Conservation (phyloP, 179 eudicot genomes). For the Actinidia arguta region DNA sequence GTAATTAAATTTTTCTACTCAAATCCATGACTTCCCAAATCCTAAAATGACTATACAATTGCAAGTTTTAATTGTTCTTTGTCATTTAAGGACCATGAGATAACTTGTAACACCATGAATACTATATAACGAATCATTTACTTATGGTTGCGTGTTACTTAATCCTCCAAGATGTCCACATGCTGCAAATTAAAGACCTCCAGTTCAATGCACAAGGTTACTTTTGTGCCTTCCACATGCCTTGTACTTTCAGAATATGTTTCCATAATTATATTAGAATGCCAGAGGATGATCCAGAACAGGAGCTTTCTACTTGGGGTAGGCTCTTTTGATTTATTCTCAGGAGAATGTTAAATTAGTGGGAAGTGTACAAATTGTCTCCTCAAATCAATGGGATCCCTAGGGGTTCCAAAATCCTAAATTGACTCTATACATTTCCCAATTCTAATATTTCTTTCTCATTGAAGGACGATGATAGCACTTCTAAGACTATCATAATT, state of each 20-base stretch:
- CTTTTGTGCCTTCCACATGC: not conserved
- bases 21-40: not conserved
- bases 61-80: not conserved
- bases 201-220: too few species aligned
- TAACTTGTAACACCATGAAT: not conserved
- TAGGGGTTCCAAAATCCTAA: too few species aligned
- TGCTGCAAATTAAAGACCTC: too few species aligned
- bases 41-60: not conserved
- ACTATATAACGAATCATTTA: not conserved
- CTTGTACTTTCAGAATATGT: constrained; percentile 7
- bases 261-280: not conserved
- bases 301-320: not conserved
- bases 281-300: constrained; percentile 8
- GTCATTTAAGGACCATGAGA: not conserved
- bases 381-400: too few species aligned
- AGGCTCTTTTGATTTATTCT: not conserved
- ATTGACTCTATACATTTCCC: too few species aligned
- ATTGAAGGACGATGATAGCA: too few species aligned
- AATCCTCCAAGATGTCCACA: constrained; percentile 4
- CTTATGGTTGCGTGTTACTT: not conserved
- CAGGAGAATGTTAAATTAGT: too few species aligned
- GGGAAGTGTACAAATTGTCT: too few species aligned
- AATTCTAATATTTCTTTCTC: too few species aligned
- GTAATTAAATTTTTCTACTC: too few species aligned
- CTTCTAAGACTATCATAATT: too few species aligned